These are phyloP conservation scores for Bremia lactucae DNA, from an alignment of 352 stramenopile genomes.

Conservation along the genomic window DNA sequence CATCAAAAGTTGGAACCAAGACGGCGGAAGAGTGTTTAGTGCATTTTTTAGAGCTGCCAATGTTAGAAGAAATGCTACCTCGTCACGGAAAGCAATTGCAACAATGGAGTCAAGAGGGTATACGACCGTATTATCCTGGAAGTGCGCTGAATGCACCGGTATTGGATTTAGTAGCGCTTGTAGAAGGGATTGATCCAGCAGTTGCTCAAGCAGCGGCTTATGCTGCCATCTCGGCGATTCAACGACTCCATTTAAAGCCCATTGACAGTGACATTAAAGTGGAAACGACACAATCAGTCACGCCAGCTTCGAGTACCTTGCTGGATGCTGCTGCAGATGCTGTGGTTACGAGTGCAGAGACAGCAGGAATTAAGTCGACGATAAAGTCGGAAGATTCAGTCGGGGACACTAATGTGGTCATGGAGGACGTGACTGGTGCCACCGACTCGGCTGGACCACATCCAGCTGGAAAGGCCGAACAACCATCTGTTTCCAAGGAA, in stretches of 20 bases:
- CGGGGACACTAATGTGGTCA: constrained; percentile 19
- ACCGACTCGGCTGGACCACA: constrained; percentile 2
- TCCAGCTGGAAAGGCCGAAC: background rate
- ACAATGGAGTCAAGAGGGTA: constrained; percentile 5
- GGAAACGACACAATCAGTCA: constrained; percentile 8
- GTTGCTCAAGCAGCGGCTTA: constrained; percentile 58
- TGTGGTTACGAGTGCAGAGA: constrained; percentile 27
- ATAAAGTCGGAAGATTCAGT: constrained; percentile 37
- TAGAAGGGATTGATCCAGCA: constrained; percentile 52
- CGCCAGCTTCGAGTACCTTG: constrained; percentile 6
- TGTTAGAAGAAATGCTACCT: no score
- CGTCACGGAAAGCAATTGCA: no score
- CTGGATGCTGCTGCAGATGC: constrained; percentile 29
- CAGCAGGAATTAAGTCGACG: constrained; percentile 27
- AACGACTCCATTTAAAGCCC: constrained; percentile 48
- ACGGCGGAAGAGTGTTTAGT: constrained; percentile 66
- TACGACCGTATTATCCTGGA: constrained; percentile 34
- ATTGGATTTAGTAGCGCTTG: constrained; percentile 37
- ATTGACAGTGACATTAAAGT: constrained; percentile 1
- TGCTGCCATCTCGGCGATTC: constrained; percentile 51
- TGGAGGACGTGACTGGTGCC: constrained; percentile 18
- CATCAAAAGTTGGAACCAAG: constrained; percentile 53
- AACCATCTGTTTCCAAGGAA: constrained; percentile 30
- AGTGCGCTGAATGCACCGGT: constrained; percentile 42
- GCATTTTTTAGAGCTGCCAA: constrained; percentile 64